These are phyloP conservation scores for Quercus gilva DNA, from an alignment of 306 rosid species.

Conservation along the genomic window DNA sequence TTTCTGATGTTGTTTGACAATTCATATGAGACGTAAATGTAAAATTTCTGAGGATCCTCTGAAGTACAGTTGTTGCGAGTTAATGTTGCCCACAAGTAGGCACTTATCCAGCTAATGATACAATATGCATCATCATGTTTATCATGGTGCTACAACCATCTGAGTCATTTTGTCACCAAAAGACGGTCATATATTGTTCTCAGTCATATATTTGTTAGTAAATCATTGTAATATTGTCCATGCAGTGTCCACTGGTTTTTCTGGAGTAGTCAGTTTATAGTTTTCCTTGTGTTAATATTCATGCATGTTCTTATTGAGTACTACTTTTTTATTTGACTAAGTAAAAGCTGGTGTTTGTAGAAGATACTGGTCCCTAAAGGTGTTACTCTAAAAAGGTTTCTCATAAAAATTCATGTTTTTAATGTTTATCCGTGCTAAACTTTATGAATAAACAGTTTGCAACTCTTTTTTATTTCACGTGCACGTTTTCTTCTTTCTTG, in stretches of 20 bases:
- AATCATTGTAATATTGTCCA: neutral
- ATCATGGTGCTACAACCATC: neutral
- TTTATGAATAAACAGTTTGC: slow-evolving; percentile 1
- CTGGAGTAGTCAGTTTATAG: neutral
- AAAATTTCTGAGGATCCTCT: neutral
- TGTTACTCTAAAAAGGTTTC: neutral
- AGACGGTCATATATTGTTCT: neutral
- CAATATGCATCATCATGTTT: neutral
- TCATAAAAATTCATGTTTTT: neutral
- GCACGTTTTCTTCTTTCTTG: neutral
- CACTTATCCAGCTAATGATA: neutral
- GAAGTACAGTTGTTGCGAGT: neutral
- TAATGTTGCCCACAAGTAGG: neutral
- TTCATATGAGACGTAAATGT: neutral
- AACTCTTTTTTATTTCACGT: neutral
- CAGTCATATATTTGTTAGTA: neutral
- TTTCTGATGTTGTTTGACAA: slow-evolving; percentile 10
- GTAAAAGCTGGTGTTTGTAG: neutral
- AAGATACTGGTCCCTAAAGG: slow-evolving; percentile 4
- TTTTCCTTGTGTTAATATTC: neutral
- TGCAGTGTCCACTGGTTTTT: neutral
- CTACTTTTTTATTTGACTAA: neutral
- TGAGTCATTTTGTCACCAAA: neutral
- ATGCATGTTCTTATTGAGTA: neutral
- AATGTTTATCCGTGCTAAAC: neutral